Base-by-base conservation (phyloP, 208 protist species). In the Crithidia expoeki region DNA sequence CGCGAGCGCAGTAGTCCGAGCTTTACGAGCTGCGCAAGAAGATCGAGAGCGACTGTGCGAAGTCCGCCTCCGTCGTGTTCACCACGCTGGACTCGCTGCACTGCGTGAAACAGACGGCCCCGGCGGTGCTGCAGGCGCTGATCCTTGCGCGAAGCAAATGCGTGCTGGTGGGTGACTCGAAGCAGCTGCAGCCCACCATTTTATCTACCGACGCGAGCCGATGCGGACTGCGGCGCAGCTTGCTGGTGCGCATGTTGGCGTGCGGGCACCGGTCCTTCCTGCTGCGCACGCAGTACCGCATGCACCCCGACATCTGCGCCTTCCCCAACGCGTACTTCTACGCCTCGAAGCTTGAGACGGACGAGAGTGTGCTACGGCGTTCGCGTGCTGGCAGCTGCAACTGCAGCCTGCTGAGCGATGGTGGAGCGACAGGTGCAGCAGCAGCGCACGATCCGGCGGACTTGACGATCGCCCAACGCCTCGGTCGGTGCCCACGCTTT, bases 131-230 rank as follows among this genome's bases (percentile, higher is more conserved):
- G 57, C 83, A 88, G 74, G 87, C 90, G 16, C 67, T 96, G 21
- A 70, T 84, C 40, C 70, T 93, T 23, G 72, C 85, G 21, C 78
- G 70, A 32, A 62, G 71, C 21, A 81, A 75, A 49, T 86, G 76
- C 27, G 76, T 97, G 25, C 69, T 98, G 32, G 90, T 97, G 21
- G 95, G 95, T 12, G 95, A 98, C 79, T 92, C 84, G 11, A 80
- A 86, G 61, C 95, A 98, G 78, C 76, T 98, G 68, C 92, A 95
- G 78, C 85, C 95, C 12, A 98, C 93, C 16, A 76, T 98, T 33
- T 75, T 96, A 10, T 89, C 81, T 59, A 50, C 67, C 27, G 68
- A 68, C 5, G 81, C 94, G 1, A 85, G 80, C 16, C 71, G 68
- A 14, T 71, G 81, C 57, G 91, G 91, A 2, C 76, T 94, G 56